phyloP scores from a whole-genome alignment of 768 basidiomycete species.

The Saitozyma podzolica region DNA sequence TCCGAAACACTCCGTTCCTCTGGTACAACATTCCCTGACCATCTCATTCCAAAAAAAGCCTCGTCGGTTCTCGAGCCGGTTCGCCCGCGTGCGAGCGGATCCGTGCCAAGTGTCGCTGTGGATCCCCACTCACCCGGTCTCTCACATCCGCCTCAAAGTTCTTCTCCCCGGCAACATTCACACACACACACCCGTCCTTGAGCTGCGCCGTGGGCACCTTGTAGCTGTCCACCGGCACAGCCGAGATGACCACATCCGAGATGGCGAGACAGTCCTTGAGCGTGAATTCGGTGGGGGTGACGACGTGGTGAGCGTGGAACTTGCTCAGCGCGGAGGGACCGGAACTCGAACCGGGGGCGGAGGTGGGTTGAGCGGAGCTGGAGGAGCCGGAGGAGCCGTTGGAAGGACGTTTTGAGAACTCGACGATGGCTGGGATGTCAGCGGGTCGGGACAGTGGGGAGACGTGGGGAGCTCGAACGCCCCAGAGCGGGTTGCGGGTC shows the following conservation, averaged over 20 bases:
- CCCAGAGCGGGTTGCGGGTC: too few relatives aligned
- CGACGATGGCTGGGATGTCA: constrained; percentile 64
- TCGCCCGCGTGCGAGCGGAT: too few relatives aligned
- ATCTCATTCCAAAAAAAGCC: background rate
- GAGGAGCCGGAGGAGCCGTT: background rate
- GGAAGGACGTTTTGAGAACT: constrained; percentile 87
- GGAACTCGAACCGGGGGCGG: constrained; percentile 7
- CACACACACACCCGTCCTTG: constrained; percentile 89
- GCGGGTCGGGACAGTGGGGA: too few relatives aligned
- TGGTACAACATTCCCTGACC: background rate
- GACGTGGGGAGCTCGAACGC: too few relatives aligned
- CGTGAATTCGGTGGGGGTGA: constrained; percentile 66
- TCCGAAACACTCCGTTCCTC: background rate
- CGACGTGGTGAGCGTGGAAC: constrained; percentile 82
- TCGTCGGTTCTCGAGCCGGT: too few relatives aligned
- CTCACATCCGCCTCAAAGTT: constrained; percentile 93
- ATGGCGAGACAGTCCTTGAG: constrained; percentile 77
- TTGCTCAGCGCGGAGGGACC: constrained; percentile 53
- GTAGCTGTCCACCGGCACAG: constrained; percentile 80
- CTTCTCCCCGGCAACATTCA: constrained; percentile 92
- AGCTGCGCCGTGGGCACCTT: constrained; percentile 85
- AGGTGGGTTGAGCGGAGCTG: background rate
- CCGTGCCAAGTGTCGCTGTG: too few relatives aligned
- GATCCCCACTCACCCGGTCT: constrained; percentile 67
- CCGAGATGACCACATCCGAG: constrained; percentile 91